Evolutionary conservation across 495 filamentous ascomycete genomes (phyloP), one percentile per base, ranked within the genome.

Genomic region (Paragyromitra xinjiangensis): DNA sequence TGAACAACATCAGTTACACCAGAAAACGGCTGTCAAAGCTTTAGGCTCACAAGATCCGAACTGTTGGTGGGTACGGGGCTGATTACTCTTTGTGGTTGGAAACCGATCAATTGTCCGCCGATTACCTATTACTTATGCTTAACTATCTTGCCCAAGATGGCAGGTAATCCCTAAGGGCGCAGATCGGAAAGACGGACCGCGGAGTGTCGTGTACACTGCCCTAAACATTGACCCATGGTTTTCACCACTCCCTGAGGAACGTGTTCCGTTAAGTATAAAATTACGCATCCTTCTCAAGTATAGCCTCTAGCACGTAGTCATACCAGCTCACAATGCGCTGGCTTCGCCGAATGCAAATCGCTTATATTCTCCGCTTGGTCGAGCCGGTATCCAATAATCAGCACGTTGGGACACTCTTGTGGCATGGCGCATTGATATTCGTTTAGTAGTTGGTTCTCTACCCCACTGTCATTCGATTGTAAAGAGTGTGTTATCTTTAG

Each of bases 111-210:
- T 16, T 62, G 58, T 9, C 55, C 50, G 50, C 19, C 19, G 50
- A 19, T 19, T 37, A 48, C 11, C 44, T 16, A 58, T 29, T 37
- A 34, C 37, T 58, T 58, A 58, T 58, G 55, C 55, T 58, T 58
- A 58, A 58, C 34, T 58, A 29, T 53, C 50, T 53, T 53, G 4
- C 50, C 19, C 19, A 19, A 19, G n/a, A 19, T 19, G 50, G 4
- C 44, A 16, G 12, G 16, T 48, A 48, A 11, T 11, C 44, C 11
- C 11, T 48, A 48, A 48, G 44, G 44, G 44, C 3, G n/a, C 22
- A 19, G 51, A 7, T n/a, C 51, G 55, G 55, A 34, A 29, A 24
- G 11, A 3, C 55, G 55, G 55, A 8, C 55, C 55, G 55, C 19
- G 14, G 8, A 6, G n/a, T 55, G 16, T 19, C 8, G 16, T 19